Evolutionary conservation across 352 stramenopile genomes (phyloP).

Genomic region (Pythium scleroteichum): DNA sequence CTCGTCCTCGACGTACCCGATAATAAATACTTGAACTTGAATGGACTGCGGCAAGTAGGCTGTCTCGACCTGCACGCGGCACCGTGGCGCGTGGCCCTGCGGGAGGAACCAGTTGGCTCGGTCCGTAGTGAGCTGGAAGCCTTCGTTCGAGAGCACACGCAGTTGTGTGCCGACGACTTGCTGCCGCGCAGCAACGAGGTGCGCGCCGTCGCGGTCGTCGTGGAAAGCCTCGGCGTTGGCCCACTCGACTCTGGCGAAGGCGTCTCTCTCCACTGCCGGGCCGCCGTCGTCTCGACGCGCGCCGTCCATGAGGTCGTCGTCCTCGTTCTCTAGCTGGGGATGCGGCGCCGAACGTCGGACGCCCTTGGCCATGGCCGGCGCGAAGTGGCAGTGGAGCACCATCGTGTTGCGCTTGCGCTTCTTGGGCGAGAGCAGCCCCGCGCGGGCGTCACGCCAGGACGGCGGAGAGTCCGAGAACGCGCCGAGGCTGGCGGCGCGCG

Average conservation of each 20-base stretch:
- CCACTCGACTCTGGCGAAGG: slow-evolving; percentile 19
- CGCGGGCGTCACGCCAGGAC: neutral
- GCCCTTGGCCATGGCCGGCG: slow-evolving; percentile 28
- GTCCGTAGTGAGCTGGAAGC: slow-evolving; percentile 55
- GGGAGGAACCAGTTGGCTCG: slow-evolving; percentile 58
- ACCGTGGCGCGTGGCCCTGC: slow-evolving; percentile 57
- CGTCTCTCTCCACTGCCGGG: neutral
- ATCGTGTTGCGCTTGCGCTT: slow-evolving; percentile 24
- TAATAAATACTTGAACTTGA: slow-evolving; percentile 50
- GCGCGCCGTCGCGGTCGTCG: slow-evolving; percentile 36
- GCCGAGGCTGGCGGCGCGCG: slow-evolving; percentile 11
- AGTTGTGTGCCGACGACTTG: slow-evolving; percentile 64
- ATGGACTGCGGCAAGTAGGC: slow-evolving; percentile 55
- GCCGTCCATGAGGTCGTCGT: slow-evolving; percentile 36
- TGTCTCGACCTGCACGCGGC: slow-evolving; percentile 51
- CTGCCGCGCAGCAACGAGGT: slow-evolving; percentile 49
- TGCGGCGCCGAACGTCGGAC: slow-evolving; percentile 10
- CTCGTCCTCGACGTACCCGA: slow-evolving; percentile 69
- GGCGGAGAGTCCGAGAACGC: neutral
- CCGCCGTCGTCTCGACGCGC: slow-evolving; percentile 4
- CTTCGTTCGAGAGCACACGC: slow-evolving; percentile 50
- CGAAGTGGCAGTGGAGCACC: slow-evolving; percentile 27
- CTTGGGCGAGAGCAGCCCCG: neutral
- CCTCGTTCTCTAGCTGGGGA: slow-evolving; percentile 33
- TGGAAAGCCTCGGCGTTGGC: slow-evolving; percentile 5